A percentile compares a stretch with the other conserved stretches of the same genome.
Conservation (phyloP, 2,329 filamentous ascomycete genomes). For the Colletotrichum falcatum region DNA sequence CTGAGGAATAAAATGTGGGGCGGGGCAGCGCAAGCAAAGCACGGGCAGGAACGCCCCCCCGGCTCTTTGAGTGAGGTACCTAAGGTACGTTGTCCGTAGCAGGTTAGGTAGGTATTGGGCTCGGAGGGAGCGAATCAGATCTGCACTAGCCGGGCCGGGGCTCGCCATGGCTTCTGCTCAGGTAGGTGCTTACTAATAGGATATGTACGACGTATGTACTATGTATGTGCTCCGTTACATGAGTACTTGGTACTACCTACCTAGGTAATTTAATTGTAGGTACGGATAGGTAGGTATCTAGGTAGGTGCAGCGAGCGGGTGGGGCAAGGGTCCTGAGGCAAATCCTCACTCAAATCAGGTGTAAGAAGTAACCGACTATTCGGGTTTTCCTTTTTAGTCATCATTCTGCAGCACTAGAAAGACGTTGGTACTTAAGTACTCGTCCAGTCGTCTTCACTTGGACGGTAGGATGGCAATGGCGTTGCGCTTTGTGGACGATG, state of each 20-base stretch:
- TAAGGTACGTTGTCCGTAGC: no score
- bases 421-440: no score
- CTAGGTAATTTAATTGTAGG: no score
- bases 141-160: no score
- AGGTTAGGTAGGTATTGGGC: neutral
- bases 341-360: neutral
- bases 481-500: neutral
- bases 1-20: neutral
- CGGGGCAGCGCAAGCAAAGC: neutral
- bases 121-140: conserved; percentile 19
- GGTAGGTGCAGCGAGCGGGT: neutral
- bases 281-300: neutral
- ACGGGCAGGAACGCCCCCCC: conserved; percentile 7
- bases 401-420: no score
- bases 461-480: neutral
- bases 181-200: no score
- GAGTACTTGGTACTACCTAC: no score
- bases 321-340: conserved; percentile 15
- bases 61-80: neutral
- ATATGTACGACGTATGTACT: no score
- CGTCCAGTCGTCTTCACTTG: neutral
- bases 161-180: no score
- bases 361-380: no score
- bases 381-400: no score
- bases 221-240: no score